Base-by-base conservation (phyloP, 140 eudicot species). In the Stevia rebaudiana region DNA sequence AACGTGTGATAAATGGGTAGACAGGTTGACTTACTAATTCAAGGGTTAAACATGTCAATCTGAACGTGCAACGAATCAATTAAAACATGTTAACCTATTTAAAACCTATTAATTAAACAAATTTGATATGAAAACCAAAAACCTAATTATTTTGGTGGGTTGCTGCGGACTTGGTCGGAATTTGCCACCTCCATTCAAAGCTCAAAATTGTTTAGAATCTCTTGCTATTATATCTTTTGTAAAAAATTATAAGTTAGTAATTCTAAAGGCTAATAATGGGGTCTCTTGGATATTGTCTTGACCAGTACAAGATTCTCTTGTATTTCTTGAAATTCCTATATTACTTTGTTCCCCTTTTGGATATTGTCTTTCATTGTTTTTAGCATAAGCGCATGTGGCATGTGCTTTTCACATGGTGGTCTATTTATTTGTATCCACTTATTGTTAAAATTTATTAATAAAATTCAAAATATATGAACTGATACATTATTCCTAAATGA, bases 311-410 rank as follows among this genome's bases (percentile, higher is more conserved):
- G 61, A 28, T 54, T n/a, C 40, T 28, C 40, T 54, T 54, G 40
- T 48, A 57, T 66, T 65, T 28, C 11, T 57, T 66, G 69, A 74
- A 66, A 74, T 59, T 47, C 69, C 61, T 21, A n/a, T 67, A 33
- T 48, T 39, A 28, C 74, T 57, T 73, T 44, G 67, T 65, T 35
- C 36, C 47, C 28, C 74, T 11, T 67, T 74, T 22, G 67, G 67
- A 49, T 59, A 28, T 48, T 2, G 22, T 59, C 58, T 59, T 25
- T 48, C 37, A 11, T 58, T 57, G 47, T 66, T 74, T 39, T 31
- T 74, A 58, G 48, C 44, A 66, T 47, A 66, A 58, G 61, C 3
- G 61, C 61, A 52, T 52, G 60, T 52, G 60, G 61, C 61, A 52
- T 52, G 60, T 52, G 60, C 11, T 23, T 52, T 52, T 52, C 60